Evolutionary conservation across 2,329 filamentous ascomycete species (phyloP).

Genomic region (Cytospora leucostoma): DNA sequence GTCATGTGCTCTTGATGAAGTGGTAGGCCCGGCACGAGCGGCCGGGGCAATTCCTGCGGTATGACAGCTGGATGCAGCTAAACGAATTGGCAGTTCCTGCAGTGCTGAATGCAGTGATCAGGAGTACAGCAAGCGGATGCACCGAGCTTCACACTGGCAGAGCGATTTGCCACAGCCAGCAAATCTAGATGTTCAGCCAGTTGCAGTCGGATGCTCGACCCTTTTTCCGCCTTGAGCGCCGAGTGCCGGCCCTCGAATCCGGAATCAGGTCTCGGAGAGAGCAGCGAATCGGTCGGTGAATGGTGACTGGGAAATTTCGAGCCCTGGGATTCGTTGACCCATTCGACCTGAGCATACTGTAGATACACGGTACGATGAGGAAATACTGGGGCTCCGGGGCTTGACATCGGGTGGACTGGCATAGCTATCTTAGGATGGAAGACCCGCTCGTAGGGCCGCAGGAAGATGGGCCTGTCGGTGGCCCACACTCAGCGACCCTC

Average conservation of each 20-base stretch:
- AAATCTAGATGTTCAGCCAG: neutral
- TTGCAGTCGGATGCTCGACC: neutral
- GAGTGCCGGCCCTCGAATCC: constrained; percentile 3
- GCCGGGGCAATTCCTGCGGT: neutral
- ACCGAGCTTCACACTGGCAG: neutral
- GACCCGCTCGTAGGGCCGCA: constrained; percentile 18
- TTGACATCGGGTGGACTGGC: neutral
- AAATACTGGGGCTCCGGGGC: neutral
- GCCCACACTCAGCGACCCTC: neutral
- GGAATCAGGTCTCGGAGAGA: neutral
- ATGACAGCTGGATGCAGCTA: constrained; percentile 14
- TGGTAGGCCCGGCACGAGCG: neutral
- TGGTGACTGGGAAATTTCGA: no score
- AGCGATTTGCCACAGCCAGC: neutral
- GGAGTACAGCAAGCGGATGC: neutral
- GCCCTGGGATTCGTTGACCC: no score
- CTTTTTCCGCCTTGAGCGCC: constrained; percentile 10
- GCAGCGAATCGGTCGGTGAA: no score
- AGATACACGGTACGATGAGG: no score
- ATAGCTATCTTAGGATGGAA: neutral
- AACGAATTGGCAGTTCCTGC: neutral
- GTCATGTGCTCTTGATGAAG: neutral
- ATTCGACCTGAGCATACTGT: no score
- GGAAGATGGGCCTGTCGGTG: constrained; percentile 1
- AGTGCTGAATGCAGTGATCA: neutral